Evolutionary conservation across 805 yeast genomes (phyloP), one percentile per base, ranked within the genome.

Genomic region (Dipodascopsis uninucleata): DNA sequence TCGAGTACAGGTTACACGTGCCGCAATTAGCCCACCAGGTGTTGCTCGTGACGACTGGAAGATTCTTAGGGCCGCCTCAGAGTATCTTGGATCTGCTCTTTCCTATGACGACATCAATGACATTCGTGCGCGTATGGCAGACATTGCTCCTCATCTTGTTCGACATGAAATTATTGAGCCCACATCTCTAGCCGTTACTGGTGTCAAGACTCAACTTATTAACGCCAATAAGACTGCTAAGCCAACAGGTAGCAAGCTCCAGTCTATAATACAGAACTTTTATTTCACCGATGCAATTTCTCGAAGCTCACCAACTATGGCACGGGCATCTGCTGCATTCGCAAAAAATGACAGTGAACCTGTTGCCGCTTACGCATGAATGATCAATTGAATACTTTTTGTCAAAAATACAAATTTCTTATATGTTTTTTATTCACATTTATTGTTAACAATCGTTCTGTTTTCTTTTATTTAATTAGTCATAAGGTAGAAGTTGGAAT

Each of bases 21-120:
- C 95, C 34, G 93, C 95, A 32, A 80, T 85, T 23, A 84, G 81
- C 52, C 82, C 93, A 5, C 95, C 95, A 36, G 95, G 93, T 23
- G 83, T 76, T 38, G 93, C 95, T 35, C 81, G 95, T 65, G 95
- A 85, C 67, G 95, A 86, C 68, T 85, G 95, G 95, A 81, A 81
- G 70, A 82, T 85, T 52, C 65, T 86, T 57, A 78, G 89, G 68
- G 95, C 95, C 2, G 73, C 84, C 47, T 78, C 85, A 44, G 95
- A 86, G 66, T 84, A 82, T 63, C 67, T 86, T 54, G 81, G 79
- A 40, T 76, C 74, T 29, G 69, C 82, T 1, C 74, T 85, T 58
- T 89, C 89, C 26, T 85, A 86, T 63, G 90, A 85, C 62, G 87
- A 81, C 62, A 63, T 76, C 32, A 74, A 76, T 57, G 75, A 81